These are phyloP conservation scores for Alternaria gansuensis DNA, from an alignment of 2,329 filamentous ascomycete genomes.

Conservation along the genomic window DNA sequence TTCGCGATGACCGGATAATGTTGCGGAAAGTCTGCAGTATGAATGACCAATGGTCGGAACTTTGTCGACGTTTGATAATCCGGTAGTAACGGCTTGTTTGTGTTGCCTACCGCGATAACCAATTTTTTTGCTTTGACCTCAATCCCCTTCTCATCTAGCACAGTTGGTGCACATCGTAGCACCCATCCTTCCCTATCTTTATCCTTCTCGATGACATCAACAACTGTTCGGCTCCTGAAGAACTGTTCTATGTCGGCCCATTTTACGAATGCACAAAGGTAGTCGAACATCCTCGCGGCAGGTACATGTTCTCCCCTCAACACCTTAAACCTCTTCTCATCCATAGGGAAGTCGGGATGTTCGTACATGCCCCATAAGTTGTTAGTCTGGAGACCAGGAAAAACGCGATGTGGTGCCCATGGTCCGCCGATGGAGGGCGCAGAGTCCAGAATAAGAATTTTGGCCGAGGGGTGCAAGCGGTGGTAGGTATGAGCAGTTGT, in stretches of 20 bases:
- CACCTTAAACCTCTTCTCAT: constrained; percentile 47
- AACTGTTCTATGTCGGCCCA: constrained; percentile 59
- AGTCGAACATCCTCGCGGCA: constrained; percentile 64
- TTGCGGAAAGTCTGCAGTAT: constrained; percentile 63
- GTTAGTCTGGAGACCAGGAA: constrained; percentile 57
- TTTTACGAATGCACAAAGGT: constrained; percentile 57
- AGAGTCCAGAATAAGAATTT: constrained; percentile 56
- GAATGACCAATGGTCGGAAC: constrained; percentile 66
- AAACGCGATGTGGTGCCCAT: constrained; percentile 54
- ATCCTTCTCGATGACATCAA: constrained; percentile 59
- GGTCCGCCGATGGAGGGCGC: constrained; percentile 53
- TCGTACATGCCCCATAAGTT: constrained; percentile 55
- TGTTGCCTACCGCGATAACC: constrained; percentile 69
- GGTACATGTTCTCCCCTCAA: constrained; percentile 67
- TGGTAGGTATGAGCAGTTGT: constrained; percentile 59
- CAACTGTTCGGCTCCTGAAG: constrained; percentile 62
- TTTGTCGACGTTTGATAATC: constrained; percentile 58
- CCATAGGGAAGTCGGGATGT: constrained; percentile 52
- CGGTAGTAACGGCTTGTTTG: constrained; percentile 66
- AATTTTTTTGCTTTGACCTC: constrained; percentile 58
- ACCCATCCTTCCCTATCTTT: constrained; percentile 41
- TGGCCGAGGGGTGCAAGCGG: constrained; percentile 52
- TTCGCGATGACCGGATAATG: constrained; percentile 50
- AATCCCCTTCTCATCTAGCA: constrained; percentile 38
- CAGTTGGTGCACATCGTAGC: constrained; percentile 26